Percentiles rank a stretch among this genome's conserved stretches.
Conservation (phyloP, 257 asterid species). For the Voacanga thouarsii region DNA sequence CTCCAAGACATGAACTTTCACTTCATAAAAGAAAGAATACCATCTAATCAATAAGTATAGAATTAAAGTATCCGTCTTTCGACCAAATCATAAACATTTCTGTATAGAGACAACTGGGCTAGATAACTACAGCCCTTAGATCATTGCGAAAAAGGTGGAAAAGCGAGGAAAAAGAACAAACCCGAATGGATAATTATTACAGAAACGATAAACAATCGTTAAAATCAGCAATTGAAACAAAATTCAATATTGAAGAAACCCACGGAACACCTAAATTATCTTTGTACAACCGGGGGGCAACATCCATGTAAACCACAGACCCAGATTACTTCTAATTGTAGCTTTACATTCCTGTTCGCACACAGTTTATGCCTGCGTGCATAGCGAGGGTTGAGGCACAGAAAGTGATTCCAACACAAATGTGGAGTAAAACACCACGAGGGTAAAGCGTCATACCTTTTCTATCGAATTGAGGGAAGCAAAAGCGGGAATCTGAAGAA, state of each 20-base stretch:
- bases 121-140: neutral
- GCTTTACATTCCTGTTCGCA: too few relatives aligned
- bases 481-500: constrained; percentile 2
- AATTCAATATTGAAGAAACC: neutral
- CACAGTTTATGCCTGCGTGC: neutral
- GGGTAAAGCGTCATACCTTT: constrained; percentile 8
- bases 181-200: neutral
- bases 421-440: neutral
- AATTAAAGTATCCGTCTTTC: neutral
- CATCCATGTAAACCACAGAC: neutral
- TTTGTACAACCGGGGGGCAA: neutral
- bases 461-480: neutral
- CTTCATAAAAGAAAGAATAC: too few relatives aligned
- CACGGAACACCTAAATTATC: neutral
- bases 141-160: neutral
- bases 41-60: neutral
- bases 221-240: neutral
- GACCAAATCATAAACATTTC: neutral
- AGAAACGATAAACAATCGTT: neutral
- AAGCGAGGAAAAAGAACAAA: too few relatives aligned
- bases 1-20: neutral
- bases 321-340: neutral
- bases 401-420: neutral
- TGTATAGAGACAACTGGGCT: neutral
- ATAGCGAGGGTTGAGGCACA: neutral